These are phyloP conservation scores for Seiridium unicorne DNA, from an alignment of 2,329 filamentous ascomycete genomes.

Conservation along the genomic window DNA sequence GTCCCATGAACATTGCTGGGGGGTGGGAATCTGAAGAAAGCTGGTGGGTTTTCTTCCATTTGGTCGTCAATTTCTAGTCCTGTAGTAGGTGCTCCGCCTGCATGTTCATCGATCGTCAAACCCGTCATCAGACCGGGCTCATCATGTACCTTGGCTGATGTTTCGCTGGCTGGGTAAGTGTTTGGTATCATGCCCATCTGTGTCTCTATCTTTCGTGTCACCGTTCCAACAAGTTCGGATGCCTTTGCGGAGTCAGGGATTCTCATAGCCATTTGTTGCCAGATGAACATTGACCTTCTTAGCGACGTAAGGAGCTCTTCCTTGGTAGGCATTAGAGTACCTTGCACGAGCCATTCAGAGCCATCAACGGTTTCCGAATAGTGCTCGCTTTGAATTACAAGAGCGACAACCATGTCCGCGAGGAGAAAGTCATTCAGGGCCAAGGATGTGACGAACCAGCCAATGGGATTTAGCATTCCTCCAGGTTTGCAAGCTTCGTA, in stretches of 20 bases:
- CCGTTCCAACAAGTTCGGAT: constrained; percentile 41
- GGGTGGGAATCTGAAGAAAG: neutral
- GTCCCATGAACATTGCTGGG: neutral
- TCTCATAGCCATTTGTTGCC: constrained; percentile 36
- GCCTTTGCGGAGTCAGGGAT: constrained; percentile 44
- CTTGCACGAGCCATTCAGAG: constrained; percentile 32
- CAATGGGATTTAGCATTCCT: constrained; percentile 47
- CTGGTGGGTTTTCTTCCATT: neutral
- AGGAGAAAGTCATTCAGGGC: constrained; percentile 61
- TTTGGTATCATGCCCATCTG: constrained; percentile 14
- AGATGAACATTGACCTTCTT: constrained; percentile 40
- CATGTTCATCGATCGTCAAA: constrained; percentile 13
- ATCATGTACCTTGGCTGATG: neutral
- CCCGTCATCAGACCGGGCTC: constrained; percentile 15
- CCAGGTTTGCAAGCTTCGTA: constrained; percentile 51
- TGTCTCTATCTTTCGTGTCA: constrained; percentile 40
- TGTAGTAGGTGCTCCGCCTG: neutral
- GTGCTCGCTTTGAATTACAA: constrained; percentile 44
- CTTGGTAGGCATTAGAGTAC: constrained; percentile 31
- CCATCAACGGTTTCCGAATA: constrained; percentile 34
- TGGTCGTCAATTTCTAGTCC: neutral
- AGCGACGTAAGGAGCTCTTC: constrained; percentile 39
- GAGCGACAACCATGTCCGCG: constrained; percentile 58
- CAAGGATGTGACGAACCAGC: constrained; percentile 58
- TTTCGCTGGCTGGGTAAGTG: constrained; percentile 3